Conservation (phyloP, 2,329 filamentous ascomycete genomes). For the Dothideomycetes sp. region DNA sequence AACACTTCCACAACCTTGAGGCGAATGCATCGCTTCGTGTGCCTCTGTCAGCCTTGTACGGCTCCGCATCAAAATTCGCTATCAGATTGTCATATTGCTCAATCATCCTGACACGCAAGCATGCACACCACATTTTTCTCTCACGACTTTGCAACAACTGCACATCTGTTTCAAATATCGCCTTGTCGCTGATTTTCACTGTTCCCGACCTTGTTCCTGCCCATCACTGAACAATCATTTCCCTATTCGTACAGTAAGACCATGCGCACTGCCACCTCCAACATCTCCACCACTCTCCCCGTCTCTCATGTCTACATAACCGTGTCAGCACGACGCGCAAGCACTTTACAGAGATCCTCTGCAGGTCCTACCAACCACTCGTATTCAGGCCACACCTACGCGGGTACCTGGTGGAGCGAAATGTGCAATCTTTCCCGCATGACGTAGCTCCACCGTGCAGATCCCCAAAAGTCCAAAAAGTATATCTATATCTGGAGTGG, state of each 20-base stretch:
- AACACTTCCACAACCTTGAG: too few relatives aligned
- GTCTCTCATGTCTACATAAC: background rate
- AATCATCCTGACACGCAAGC: too few relatives aligned
- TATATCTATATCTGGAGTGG: too few relatives aligned
- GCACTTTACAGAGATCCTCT: too few relatives aligned
- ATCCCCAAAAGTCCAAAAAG: too few relatives aligned
- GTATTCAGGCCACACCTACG: constrained; percentile 5
- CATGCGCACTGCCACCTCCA: constrained; percentile 5
- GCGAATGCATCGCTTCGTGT: too few relatives aligned
- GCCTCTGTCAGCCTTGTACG: too few relatives aligned
- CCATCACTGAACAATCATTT: background rate
- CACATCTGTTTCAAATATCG: constrained; percentile 4
- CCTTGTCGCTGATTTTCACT: background rate
- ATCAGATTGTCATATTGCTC: too few relatives aligned
- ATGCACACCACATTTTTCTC: too few relatives aligned
- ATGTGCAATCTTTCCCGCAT: background rate
- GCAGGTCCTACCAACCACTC: constrained; percentile 9
- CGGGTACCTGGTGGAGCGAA: constrained; percentile 7
- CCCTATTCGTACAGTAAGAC: constrained; percentile 1
- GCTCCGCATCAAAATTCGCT: too few relatives aligned
- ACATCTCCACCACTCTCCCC: background rate
- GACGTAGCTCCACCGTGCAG: constrained; percentile 3
- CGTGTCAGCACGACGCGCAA: constrained; percentile 2
- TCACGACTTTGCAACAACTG: too few relatives aligned
- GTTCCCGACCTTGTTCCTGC: background rate